Conservation (phyloP, 2,329 filamentous ascomycete genomes). For the Sporothrix pseudoabietina region DNA sequence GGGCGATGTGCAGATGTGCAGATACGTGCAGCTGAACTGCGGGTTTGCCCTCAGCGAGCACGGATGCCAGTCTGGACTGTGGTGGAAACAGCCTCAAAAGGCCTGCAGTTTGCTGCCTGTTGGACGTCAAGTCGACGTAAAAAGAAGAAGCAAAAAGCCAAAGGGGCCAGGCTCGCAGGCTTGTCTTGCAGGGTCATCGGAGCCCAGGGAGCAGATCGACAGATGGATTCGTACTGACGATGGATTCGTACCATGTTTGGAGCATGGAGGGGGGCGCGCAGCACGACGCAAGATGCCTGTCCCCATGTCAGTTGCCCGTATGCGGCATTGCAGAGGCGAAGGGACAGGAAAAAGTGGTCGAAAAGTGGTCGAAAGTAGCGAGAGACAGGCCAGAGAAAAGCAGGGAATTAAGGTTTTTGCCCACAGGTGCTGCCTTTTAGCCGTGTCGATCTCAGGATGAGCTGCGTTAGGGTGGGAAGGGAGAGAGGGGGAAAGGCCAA, state of each 20-base stretch:
- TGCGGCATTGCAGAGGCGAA: background rate
- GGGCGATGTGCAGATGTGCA: slow-evolving; percentile 18
- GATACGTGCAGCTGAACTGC: slow-evolving; percentile 22
- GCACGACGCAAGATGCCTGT: background rate
- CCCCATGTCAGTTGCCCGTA: background rate
- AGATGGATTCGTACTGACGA: too few relatives aligned
- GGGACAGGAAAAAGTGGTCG: background rate
- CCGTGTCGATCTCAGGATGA: slow-evolving; percentile 18
- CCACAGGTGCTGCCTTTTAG: background rate
- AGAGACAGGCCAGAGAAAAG: background rate
- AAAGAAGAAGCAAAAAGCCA: background rate
- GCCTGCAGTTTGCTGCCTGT: background rate
- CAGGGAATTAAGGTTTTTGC: slow-evolving; percentile 5
- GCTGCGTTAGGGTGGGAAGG: background rate
- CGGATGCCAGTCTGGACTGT: background rate
- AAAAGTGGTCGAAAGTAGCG: background rate
- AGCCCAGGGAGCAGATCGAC: slow-evolving; percentile 18
- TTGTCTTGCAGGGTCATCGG: background rate
- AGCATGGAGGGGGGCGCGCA: background rate
- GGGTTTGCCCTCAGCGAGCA: background rate
- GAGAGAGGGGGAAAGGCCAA: background rate
- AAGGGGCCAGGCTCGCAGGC: background rate
- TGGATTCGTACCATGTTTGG: background rate
- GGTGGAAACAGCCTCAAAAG: background rate
- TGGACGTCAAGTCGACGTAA: slow-evolving; percentile 11